phyloP scores from a whole-genome alignment of 768 basidiomycete species.

The Naganishia vishniacii region DNA sequence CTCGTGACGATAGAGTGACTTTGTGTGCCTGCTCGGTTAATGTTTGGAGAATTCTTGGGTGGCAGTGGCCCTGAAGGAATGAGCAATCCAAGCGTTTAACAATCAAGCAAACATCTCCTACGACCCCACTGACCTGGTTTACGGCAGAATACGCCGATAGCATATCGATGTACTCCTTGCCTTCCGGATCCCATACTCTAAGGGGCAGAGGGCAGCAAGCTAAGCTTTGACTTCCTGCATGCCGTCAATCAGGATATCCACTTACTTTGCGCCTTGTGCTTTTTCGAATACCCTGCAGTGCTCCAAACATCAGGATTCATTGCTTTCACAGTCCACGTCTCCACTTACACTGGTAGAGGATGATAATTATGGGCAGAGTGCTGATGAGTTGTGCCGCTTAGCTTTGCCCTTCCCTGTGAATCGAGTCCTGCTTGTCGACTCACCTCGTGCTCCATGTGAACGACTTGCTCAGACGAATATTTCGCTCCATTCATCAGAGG shows the following conservation, averaged over 20 bases:
- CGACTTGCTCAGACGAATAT: slow-evolving; percentile 55
- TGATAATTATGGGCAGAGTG: slow-evolving; percentile 71
- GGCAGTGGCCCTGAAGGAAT: slow-evolving; percentile 92
- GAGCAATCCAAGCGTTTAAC: slow-evolving; percentile 47
- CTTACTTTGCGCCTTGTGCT: slow-evolving; percentile 83
- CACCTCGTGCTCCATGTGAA: slow-evolving; percentile 76
- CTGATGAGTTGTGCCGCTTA: slow-evolving; percentile 35
- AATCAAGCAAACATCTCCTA: slow-evolving; percentile 23
- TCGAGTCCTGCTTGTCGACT: slow-evolving; percentile 48
- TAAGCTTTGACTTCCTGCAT: background rate
- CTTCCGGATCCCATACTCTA: slow-evolving; percentile 93
- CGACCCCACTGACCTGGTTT: background rate
- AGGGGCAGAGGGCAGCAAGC: too few relatives aligned
- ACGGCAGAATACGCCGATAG: slow-evolving; percentile 91
- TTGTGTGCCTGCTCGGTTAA: slow-evolving; percentile 78
- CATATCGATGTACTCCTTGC: slow-evolving; percentile 95
- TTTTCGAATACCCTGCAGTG: slow-evolving; percentile 67
- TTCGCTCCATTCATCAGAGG: slow-evolving; percentile 28
- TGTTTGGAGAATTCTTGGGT: slow-evolving; percentile 75
- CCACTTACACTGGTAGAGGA: slow-evolving; percentile 67
- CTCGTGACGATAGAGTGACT: slow-evolving; percentile 87
- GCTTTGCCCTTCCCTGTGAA: background rate
- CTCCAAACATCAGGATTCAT: background rate
- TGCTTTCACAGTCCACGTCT: background rate
- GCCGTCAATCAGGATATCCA: slow-evolving; percentile 21